Conservation (phyloP, 768 basidiomycete species). For the Lanmaoa pseudosensibilis region DNA sequence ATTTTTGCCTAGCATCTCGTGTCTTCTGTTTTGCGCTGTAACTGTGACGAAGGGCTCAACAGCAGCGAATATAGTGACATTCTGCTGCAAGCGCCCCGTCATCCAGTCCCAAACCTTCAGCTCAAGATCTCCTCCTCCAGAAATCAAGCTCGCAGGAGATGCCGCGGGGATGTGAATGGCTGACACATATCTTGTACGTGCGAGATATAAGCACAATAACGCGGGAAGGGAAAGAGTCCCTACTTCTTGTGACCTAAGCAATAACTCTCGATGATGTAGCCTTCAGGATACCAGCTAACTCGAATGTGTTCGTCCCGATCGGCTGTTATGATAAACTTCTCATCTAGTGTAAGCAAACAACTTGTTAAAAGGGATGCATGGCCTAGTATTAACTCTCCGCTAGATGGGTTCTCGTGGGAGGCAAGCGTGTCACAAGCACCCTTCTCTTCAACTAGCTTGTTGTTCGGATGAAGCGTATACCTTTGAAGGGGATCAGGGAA, state of each 20-base stretch:
- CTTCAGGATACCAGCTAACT: constrained; percentile 85
- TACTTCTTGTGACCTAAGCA: constrained; percentile 85
- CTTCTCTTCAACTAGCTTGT: constrained; percentile 24
- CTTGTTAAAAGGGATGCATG: constrained; percentile 85
- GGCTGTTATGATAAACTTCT: constrained; percentile 78
- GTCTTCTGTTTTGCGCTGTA: constrained; percentile 33
- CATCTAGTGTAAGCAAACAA: constrained; percentile 66
- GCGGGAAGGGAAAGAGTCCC: constrained; percentile 22
- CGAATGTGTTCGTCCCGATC: constrained; percentile 97
- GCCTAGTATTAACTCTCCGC: constrained; percentile 74
- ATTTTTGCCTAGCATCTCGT: constrained; percentile 33
- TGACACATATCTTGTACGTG: constrained; percentile 67
- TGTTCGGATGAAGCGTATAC: constrained; percentile 53
- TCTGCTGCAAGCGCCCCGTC: constrained; percentile 51
- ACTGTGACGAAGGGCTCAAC: constrained; percentile 49
- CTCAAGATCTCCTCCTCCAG: constrained; percentile 83
- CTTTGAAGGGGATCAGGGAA: constrained; percentile 34
- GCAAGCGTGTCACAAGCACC: constrained; percentile 34
- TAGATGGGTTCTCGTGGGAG: constrained; percentile 70
- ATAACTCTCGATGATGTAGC: constrained; percentile 82
- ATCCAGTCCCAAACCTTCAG: constrained; percentile 83
- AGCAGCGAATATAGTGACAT: constrained; percentile 49
- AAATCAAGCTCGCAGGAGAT: constrained; percentile 55
- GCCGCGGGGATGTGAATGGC: constrained; percentile 68
- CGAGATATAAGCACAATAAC: background rate